These are phyloP conservation scores for Wickerhamiella australiensis DNA, from an alignment of 805 yeast species.

Conservation along the genomic window DNA sequence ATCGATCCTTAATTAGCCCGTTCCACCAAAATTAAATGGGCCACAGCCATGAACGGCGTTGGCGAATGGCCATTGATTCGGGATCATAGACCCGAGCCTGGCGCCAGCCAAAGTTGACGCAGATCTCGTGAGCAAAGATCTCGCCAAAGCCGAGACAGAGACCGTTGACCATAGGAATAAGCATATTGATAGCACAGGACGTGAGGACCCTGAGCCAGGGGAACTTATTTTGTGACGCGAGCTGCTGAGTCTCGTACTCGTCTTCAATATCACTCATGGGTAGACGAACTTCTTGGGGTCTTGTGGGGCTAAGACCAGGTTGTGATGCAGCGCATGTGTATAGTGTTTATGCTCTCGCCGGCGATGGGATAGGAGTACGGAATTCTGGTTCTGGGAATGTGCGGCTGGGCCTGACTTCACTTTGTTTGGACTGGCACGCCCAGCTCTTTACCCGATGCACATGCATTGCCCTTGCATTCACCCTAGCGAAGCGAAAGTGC, in stretches of 20 bases:
- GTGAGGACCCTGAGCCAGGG: conserved; percentile 16
- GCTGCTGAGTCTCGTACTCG: conserved; percentile 7
- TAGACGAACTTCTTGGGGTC: too few species aligned
- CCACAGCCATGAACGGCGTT: conserved; percentile 2
- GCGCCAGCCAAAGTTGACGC: conserved; percentile 63
- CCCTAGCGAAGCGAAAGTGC: too few species aligned
- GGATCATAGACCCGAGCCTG: conserved; percentile 46
- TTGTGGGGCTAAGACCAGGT: too few species aligned
- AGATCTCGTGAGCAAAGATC: conserved; percentile 83
- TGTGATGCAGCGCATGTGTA: too few species aligned
- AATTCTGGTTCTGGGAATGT: too few species aligned
- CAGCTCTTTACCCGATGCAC: too few species aligned
- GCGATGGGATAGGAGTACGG: too few species aligned
- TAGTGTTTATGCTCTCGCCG: too few species aligned
- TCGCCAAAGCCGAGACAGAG: conserved; percentile 95
- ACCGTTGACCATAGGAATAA: conserved; percentile 84
- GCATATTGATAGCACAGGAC: conserved; percentile 46
- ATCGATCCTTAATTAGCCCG: too few species aligned
- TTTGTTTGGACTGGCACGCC: too few species aligned
- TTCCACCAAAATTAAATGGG: background rate
- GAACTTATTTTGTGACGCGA: conserved; percentile 10
- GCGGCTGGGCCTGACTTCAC: too few species aligned
- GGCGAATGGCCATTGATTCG: background rate
- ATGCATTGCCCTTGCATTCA: too few species aligned
- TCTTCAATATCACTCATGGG: conserved; percentile 7